Percentiles rank a stretch among this genome's conserved stretches.
These are phyloP conservation scores for Platanus orientalis DNA, from an alignment of 164 flowering plant species.

Conservation along the genomic window DNA sequence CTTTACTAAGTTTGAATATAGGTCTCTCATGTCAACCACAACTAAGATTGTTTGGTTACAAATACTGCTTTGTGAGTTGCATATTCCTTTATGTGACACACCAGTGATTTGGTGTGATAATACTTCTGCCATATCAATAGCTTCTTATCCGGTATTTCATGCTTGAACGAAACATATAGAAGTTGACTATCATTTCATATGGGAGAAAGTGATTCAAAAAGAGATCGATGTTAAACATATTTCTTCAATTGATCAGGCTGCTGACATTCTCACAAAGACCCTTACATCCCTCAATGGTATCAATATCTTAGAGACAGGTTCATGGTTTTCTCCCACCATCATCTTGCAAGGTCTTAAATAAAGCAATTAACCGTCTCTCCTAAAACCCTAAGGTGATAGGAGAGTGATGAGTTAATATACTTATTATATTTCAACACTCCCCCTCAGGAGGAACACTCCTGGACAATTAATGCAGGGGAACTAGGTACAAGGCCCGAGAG, in stretches of 20 bases:
- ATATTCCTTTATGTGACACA: not conserved
- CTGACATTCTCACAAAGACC: not conserved
- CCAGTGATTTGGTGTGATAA: not conserved
- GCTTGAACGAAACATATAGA: not conserved
- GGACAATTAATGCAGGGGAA: too few relatives aligned
- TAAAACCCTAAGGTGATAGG: too few relatives aligned
- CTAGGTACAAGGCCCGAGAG: too few relatives aligned
- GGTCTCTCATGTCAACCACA: not conserved
- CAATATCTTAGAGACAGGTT: too few relatives aligned
- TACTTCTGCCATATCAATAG: not conserved
- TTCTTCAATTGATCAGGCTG: not conserved
- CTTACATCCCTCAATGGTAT: too few relatives aligned
- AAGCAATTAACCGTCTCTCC: too few relatives aligned
- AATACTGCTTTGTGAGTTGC: not conserved
- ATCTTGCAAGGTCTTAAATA: too few relatives aligned
- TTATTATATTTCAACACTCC: too few relatives aligned
- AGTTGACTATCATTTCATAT: not conserved
- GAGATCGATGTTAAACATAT: not conserved
- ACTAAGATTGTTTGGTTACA: not conserved
- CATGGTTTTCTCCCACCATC: too few relatives aligned
- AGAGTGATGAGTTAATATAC: too few relatives aligned
- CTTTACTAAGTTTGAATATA: not conserved
- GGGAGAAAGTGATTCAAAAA: not conserved
- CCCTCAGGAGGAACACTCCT: too few relatives aligned
- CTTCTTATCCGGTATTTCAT: not conserved